phyloP scores from a whole-genome alignment of 2,329 filamentous ascomycete genomes.

The Colletotrichum echinochloae region DNA sequence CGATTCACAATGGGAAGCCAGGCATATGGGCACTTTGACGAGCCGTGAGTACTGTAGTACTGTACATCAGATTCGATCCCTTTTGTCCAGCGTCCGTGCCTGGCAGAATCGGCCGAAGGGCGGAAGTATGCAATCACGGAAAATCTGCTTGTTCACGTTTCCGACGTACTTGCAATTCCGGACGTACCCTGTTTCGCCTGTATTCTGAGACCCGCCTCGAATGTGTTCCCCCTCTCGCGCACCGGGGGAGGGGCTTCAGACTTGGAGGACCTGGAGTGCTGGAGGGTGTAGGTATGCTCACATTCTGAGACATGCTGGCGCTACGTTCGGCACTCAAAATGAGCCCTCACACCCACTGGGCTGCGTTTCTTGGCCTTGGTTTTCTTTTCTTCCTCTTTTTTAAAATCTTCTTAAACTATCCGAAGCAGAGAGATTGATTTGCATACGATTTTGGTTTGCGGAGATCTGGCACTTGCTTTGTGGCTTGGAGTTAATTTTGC shows the following conservation, averaged over 20 bases:
- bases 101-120: conserved; percentile 26
- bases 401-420: background rate
- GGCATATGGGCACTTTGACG: conserved; percentile 33
- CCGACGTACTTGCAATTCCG: background rate
- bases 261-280: background rate
- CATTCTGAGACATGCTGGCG: conserved; percentile 27
- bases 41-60: conserved; percentile 24
- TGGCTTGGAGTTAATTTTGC: background rate
- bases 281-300: background rate
- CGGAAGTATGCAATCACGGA: conserved; percentile 7
- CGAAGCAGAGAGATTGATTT: background rate
- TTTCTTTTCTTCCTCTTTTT: background rate
- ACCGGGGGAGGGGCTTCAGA: background rate
- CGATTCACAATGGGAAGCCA: conserved; percentile 16
- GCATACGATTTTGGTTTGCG: background rate
- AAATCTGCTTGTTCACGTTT: conserved; percentile 6
- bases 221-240: background rate
- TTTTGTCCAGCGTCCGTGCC: conserved; percentile 26
- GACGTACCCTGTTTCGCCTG: conserved; percentile 32
- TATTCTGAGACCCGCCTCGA: conserved; percentile 31
- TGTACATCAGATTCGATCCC: conserved; percentile 7
- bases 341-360: conserved; percentile 17
- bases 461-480: background rate
- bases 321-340: background rate
- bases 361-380: background rate